phyloP scores from a whole-genome alignment of 495 filamentous ascomycete genomes.

The Aspergillus incahuasiensis region DNA sequence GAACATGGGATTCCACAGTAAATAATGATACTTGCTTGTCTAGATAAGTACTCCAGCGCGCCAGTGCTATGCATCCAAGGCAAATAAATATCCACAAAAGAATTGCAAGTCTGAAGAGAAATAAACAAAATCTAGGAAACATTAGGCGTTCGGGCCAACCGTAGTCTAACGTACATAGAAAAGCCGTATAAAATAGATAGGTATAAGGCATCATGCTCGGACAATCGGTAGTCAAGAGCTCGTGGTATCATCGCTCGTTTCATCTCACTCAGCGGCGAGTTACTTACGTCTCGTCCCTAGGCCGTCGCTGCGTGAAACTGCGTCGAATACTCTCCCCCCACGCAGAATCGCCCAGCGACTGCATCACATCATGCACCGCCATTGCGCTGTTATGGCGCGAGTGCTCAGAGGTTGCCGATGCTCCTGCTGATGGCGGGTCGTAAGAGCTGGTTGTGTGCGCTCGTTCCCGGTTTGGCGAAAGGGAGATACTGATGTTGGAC shows the following conservation, averaged over 20 bases:
- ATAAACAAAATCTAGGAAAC: conserved; percentile 6
- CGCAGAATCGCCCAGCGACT: conserved; percentile 76
- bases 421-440: conserved; percentile 20
- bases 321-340: conserved; percentile 91
- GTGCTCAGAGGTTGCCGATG: conserved; percentile 18
- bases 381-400: conserved; percentile 59
- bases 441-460: conserved; percentile 26
- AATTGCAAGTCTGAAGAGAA: not conserved
- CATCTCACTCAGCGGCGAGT: not conserved
- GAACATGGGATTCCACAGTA: not conserved
- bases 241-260: conserved; percentile 9
- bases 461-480: conserved; percentile 32
- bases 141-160: not conserved
- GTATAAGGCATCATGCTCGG: not conserved
- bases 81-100: not conserved
- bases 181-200: not conserved
- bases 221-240: not conserved
- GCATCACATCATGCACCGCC: conserved; percentile 71
- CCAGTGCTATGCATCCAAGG: conserved; percentile 11
- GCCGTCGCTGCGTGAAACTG: conserved; percentile 71
- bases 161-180: not conserved
- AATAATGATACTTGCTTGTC: not conserved
- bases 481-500: conserved; percentile 41
- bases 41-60: conserved; percentile 8
- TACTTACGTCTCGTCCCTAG: conserved; percentile 14